A percentile compares a stretch with the other conserved stretches of the same genome.
These are phyloP conservation scores for Inga oerstediana DNA, from an alignment of 306 rosid genomes.

Conservation along the genomic window DNA sequence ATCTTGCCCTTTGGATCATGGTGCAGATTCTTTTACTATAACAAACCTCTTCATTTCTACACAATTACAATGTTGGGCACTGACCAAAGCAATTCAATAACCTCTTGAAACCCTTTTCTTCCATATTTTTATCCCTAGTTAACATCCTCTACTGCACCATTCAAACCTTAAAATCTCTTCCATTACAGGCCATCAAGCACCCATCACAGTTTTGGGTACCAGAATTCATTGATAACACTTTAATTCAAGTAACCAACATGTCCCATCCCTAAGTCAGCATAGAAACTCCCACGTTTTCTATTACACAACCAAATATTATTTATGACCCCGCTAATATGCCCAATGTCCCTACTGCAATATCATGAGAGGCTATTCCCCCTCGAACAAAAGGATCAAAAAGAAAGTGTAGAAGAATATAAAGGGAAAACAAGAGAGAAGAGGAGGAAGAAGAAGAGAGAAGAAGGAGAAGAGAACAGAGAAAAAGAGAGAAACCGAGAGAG, in stretches of 20 bases:
- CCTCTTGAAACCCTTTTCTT: slow-evolving; percentile 1
- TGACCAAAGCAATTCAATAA: neutral
- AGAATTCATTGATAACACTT: neutral
- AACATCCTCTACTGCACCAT: neutral
- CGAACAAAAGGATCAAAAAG: too few species aligned
- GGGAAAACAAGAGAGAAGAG: too few species aligned
- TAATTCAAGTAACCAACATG: slow-evolving; percentile 7
- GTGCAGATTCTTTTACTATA: neutral
- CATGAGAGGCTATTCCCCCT: too few species aligned
- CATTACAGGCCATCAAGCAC: neutral
- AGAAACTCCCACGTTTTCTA: neutral
- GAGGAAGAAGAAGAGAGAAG: too few species aligned
- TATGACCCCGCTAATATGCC: neutral
- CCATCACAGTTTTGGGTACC: neutral
- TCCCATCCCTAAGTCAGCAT: neutral
- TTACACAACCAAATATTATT: neutral
- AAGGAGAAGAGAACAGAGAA: too few species aligned
- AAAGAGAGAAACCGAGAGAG: too few species aligned
- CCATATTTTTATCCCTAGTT: neutral
- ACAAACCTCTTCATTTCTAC: neutral
- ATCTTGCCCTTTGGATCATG: neutral
- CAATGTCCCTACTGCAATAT: too few species aligned
- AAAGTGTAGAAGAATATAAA: too few species aligned
- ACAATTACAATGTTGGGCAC: neutral
- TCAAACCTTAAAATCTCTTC: neutral